Percentiles rank a stretch among this genome's conserved stretches.
phyloP scores from a whole-genome alignment of 129 eudicot genomes.

The Solidago caesia region DNA sequence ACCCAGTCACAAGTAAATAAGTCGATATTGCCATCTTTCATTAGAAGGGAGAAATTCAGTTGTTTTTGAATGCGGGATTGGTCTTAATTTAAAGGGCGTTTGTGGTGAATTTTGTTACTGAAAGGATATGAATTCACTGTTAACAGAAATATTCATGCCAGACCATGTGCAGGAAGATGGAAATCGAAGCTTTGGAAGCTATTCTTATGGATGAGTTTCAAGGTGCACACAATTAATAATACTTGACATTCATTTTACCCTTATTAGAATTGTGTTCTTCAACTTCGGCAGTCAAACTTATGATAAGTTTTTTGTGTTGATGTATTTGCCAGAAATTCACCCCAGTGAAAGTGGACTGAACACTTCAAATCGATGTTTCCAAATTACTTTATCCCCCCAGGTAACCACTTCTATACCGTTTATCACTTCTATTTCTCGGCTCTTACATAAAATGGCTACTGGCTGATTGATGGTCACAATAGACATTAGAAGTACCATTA shows the following conservation, averaged over 20 bases:
- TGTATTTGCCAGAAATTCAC: conserved; percentile 62
- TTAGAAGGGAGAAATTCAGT: too few species aligned
- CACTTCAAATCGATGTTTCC: conserved; percentile 79
- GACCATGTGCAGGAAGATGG: conserved; percentile 96
- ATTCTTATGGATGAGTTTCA: conserved; percentile 87
- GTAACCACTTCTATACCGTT: conserved; percentile 38
- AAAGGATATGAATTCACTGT: background rate
- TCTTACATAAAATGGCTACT: background rate
- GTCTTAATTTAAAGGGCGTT: too few species aligned
- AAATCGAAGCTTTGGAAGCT: conserved; percentile 88
- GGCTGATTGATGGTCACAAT: conserved; percentile 8
- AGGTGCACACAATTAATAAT: conserved; percentile 37
- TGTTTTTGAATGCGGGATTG: too few species aligned
- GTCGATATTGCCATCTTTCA: too few species aligned
- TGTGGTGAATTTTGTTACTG: too few species aligned
- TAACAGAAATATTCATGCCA: conserved; percentile 29
- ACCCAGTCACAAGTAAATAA: background rate
- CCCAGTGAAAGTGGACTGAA: conserved; percentile 83
- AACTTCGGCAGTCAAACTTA: conserved; percentile 4
- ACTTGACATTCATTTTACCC: conserved; percentile 1
- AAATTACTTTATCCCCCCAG: conserved; percentile 75
- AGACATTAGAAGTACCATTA: conserved; percentile 1
- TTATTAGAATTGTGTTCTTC: background rate
- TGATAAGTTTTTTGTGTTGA: conserved; percentile 12
- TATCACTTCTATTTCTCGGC: background rate